Base-by-base conservation (phyloP, 2,329 filamentous ascomycete genomes). In the Colletotrichum tofieldiae region DNA sequence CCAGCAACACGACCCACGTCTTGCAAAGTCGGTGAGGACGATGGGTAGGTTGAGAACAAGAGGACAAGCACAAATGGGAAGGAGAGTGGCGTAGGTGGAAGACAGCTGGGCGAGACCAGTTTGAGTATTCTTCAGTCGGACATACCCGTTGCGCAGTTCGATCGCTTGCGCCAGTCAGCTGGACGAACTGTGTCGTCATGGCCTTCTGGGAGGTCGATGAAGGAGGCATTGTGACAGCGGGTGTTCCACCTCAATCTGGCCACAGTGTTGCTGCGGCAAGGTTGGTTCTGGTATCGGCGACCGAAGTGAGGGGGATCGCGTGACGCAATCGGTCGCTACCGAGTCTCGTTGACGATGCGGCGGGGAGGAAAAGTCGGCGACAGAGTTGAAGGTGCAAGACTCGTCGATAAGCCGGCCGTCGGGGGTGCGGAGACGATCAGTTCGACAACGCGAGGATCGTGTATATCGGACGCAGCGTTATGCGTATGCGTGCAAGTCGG, bases 71-170 rank as follows among this genome's bases (percentile, higher is more conserved):
- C 8, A n/a, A 43, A 45, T 32, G 43, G 12, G 16, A 29, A 23
- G 51, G 20, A 23, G 70, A 47, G 71, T 14, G 55, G 64, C 9
- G 14, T 47, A 61, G 56, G 39, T 18, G 32, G 20, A 51, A 11
- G 59, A 47, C 45, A 45, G 41, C 16, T 12, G 64, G 61, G 35
- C 26, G 51, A 23, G 37, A 37, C 37, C 35, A 18, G 29, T 23
- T 35, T 23, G 63, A 18, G 35, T n/a, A 41, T 64, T 61, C 39
- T 64, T 52, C 65, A 60, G 26, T 59, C 47, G 37, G 58, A 83
- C 84, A 75, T 83, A 88, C 86, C 79, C 82, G 82, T 69, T 81
- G 79, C 45, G 86, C 86, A 43, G 79, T 81, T 72, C 84, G 82
- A 64, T 86, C 86, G 20, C 79, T 78, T 20, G 82, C 81, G 43